A percentile compares a stretch with the other conserved stretches of the same genome.
Evolutionary conservation across 495 filamentous ascomycete species (phyloP).

Genomic region (Bathelium albidoporum): DNA sequence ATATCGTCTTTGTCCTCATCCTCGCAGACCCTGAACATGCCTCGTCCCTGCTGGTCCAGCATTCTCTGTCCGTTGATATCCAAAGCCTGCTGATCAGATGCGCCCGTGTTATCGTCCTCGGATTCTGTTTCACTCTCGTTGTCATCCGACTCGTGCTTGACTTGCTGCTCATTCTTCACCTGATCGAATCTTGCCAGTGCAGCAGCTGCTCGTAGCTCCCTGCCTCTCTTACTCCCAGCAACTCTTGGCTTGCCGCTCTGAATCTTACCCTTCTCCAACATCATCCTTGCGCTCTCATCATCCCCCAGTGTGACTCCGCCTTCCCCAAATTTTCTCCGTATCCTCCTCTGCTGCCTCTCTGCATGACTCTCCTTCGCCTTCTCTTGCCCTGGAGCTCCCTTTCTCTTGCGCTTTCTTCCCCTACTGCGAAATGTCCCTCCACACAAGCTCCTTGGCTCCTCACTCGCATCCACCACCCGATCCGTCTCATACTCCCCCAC

Average conservation of each 20-base stretch:
- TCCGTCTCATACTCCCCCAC: slow-evolving; percentile 48
- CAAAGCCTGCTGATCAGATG: slow-evolving; percentile 27
- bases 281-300: slow-evolving; percentile 49
- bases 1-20: slow-evolving; percentile 53
- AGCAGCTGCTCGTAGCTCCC: slow-evolving; percentile 66
- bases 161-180: slow-evolving; percentile 37
- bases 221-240: slow-evolving; percentile 55
- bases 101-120: slow-evolving; percentile 24
- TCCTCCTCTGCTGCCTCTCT: slow-evolving; percentile 51
- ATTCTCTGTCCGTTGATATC: slow-evolving; percentile 51
- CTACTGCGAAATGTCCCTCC: slow-evolving; percentile 56
- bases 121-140: slow-evolving; percentile 13
- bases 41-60: slow-evolving; percentile 48
- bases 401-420: slow-evolving; percentile 39
- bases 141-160: slow-evolving; percentile 26
- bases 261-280: slow-evolving; percentile 55
- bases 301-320: slow-evolving; percentile 57
- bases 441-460: slow-evolving; percentile 54
- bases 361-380: slow-evolving; percentile 45
- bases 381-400: slow-evolving; percentile 23
- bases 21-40: slow-evolving; percentile 61
- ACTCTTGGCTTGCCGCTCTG: slow-evolving; percentile 56
- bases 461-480: slow-evolving; percentile 38
- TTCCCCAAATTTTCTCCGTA: slow-evolving; percentile 64
- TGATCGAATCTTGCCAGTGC: slow-evolving; percentile 63